Percentiles rank a stretch among this genome's conserved stretches.
phyloP scores from a whole-genome alignment of 305 asterid genomes.

The Fraxinus angustifolia region DNA sequence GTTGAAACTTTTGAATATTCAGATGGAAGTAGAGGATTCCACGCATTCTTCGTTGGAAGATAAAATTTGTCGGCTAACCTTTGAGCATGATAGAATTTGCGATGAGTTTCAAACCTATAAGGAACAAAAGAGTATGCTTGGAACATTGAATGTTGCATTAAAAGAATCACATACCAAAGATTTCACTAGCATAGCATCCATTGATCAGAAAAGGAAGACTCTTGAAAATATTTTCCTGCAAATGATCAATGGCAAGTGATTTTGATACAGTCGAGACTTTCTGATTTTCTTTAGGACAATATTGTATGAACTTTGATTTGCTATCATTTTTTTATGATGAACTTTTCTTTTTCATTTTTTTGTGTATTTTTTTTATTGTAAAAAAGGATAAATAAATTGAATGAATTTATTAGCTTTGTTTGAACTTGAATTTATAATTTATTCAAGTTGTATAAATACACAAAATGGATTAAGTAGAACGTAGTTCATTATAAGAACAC shows the following conservation, averaged over 20 bases:
- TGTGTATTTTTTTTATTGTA: too few relatives aligned
- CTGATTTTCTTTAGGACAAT: not conserved
- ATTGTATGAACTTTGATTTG: not conserved
- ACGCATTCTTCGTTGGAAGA: not conserved
- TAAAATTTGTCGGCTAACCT: not conserved
- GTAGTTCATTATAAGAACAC: too few relatives aligned
- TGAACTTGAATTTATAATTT: too few relatives aligned
- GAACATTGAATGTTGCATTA: not conserved
- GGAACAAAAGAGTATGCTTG: not conserved
- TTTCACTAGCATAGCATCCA: not conserved
- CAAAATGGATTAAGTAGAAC: too few relatives aligned
- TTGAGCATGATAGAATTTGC: not conserved
- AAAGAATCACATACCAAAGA: too few relatives aligned
- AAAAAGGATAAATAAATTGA: not conserved
- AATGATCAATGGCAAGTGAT: not conserved
- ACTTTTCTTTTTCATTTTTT: not conserved
- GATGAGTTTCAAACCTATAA: not conserved
- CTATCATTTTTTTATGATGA: too few relatives aligned
- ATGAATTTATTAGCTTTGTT: too few relatives aligned
- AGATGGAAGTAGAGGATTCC: not conserved
- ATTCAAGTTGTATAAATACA: too few relatives aligned
- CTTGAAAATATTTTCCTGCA: too few relatives aligned
- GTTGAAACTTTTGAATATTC: not conserved
- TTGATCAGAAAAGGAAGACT: not conserved
- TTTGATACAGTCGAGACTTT: not conserved